Conservation (phyloP, 441 rosid genomes). For the Flueggea neowawraea region DNA sequence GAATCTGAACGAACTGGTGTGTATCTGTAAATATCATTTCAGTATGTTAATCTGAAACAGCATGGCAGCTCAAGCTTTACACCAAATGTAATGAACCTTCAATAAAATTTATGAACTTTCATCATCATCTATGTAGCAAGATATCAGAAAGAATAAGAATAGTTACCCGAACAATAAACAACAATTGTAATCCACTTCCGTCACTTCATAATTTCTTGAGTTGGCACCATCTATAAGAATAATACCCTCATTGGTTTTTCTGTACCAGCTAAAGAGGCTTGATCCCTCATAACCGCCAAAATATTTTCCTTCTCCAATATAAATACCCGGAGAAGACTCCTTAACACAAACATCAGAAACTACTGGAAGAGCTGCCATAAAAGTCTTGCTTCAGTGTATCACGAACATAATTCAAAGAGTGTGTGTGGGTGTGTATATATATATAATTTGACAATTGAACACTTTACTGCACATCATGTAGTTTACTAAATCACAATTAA, state of each 20-base stretch:
- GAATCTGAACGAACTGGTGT: slow-evolving; percentile 99
- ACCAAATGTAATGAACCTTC: not conserved
- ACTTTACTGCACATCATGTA: too few relatives aligned
- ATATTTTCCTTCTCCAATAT: slow-evolving; percentile 91
- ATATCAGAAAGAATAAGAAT: slow-evolving; percentile 11
- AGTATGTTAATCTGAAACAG: slow-evolving; percentile 13
- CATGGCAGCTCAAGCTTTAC: slow-evolving; percentile 2
- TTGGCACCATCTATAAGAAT: slow-evolving; percentile 68
- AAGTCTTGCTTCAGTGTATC: slow-evolving; percentile 12
- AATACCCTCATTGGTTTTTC: slow-evolving; percentile 76
- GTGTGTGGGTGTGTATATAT: too few relatives aligned
- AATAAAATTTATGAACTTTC: slow-evolving; percentile 1
- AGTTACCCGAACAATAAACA: slow-evolving; percentile 81
- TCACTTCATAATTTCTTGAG: slow-evolving; percentile 72
- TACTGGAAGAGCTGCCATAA: slow-evolving; percentile 68
- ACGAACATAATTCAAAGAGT: slow-evolving; percentile 8
- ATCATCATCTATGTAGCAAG: too few relatives aligned
- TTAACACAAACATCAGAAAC: slow-evolving; percentile 68
- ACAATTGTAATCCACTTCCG: slow-evolving; percentile 82
- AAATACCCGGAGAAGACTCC: slow-evolving; percentile 56
- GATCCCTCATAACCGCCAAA: slow-evolving; percentile 94
- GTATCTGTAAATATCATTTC: slow-evolving; percentile 50
- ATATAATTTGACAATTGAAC: not conserved
- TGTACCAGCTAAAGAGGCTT: slow-evolving; percentile 93
- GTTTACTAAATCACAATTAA: too few relatives aligned